phyloP scores from a whole-genome alignment of 176 grass and related monocot species.

The Raddia distichophylla region DNA sequence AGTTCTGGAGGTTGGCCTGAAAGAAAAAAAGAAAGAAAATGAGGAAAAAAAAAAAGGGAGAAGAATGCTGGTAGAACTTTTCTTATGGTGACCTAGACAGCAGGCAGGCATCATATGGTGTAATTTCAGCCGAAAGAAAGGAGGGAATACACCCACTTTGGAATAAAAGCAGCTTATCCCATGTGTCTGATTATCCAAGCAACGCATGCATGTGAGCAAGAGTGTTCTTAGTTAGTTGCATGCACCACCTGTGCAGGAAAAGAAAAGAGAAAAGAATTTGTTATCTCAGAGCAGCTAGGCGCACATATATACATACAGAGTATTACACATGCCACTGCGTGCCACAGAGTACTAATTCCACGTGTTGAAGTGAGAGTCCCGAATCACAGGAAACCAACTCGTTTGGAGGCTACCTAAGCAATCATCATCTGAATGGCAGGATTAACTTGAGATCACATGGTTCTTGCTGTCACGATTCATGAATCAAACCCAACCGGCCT shows the following conservation, averaged over 20 bases:
- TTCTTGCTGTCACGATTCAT: neutral
- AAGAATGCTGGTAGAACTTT: neutral
- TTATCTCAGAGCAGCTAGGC: neutral
- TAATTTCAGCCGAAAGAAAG: conserved; percentile 11
- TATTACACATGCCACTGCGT: neutral
- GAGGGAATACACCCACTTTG: neutral
- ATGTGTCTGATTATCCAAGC: neutral
- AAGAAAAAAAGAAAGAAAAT: neutral
- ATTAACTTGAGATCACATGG: conserved; percentile 16
- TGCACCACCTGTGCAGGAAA: neutral
- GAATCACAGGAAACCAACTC: neutral
- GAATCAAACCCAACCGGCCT: no score
- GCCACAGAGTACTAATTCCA: neutral
- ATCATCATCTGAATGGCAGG: conserved; percentile 2
- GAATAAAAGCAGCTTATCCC: conserved; percentile 21
- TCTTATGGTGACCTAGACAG: neutral
- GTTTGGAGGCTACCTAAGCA: conserved; percentile 10
- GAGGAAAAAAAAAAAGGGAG: neutral
- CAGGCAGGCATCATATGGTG: neutral
- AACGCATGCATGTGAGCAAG: neutral
- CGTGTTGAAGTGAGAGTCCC: neutral
- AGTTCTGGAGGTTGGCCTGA: conserved; percentile 3
- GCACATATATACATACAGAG: no score
- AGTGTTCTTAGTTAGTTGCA: neutral
- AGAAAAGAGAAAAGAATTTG: neutral